Evolutionary conservation across 2,329 filamentous ascomycete species (phyloP), one percentile per base, ranked within the genome.

Genomic region (Neonectria sp.): DNA sequence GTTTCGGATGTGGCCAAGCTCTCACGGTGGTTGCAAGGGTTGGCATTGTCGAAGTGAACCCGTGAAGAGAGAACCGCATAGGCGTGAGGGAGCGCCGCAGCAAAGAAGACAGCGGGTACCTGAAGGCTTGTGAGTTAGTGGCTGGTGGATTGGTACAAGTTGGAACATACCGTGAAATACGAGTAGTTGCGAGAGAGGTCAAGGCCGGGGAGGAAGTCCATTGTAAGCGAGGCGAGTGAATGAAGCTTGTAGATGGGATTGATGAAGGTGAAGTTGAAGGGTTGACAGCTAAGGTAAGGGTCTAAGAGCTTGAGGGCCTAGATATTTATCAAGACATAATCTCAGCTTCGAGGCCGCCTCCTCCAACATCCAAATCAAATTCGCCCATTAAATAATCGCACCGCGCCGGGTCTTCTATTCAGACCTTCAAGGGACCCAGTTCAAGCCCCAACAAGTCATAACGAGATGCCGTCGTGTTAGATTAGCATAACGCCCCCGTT

Each of bases 101-200:
- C 65, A 58, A 79, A 11, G 59, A 84, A 79, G 29, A 80, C 82
- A 1, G 72, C 82, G 6, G 84, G 84, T 48, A 86, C 77, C 84
- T 84, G 55, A 2, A 9, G 25, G 17, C 29, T 17, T 65, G 33
- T 59, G 12, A 29, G 17, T 52, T 24, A 55, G 35, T 5, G 15
- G 25, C 11, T 12, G 8, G 1, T n/a, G 8, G 6, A 27, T 24
- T 7, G 12, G 25, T 56, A 13, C 9, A 29, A 27, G 24, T n/a
- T n/a, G 4, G n/a, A 45, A 11, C 46, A 24, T 65, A 79, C 79
- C 3, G 76, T 74, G 60, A 76, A 79, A 60, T 77, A 75, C 29
- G 80, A 81, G 31, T 81, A 75, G 69, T 82, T 82, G 65, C 73
- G 79, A 62, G 79, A 61, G n/a, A 80, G 65, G 48, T 80, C 76